Evolutionary conservation across 805 yeast genomes (phyloP).

Genomic region (Kurtzmaniella fragi): DNA sequence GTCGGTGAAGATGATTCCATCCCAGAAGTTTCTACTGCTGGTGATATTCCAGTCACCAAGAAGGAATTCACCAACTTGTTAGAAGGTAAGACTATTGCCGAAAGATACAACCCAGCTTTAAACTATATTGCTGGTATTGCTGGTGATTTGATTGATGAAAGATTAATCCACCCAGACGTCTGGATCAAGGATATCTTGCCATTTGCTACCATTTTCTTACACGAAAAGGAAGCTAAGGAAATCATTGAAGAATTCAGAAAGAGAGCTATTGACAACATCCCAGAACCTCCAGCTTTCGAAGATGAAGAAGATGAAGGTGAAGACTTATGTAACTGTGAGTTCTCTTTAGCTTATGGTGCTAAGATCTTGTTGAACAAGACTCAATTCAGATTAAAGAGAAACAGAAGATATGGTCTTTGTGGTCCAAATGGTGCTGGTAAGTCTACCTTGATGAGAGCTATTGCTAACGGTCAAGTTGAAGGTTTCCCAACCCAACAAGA

Average conservation of each 20-base stretch:
- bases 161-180: constrained; percentile 82
- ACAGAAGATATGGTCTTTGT: constrained; percentile 98
- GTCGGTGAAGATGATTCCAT: constrained; percentile 82
- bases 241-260: constrained; percentile 88
- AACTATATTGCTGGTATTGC: constrained; percentile 92
- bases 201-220: constrained; percentile 93
- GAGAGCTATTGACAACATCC: constrained; percentile 96
- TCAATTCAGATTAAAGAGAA: constrained; percentile 97
- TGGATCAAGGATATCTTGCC: constrained; percentile 90
- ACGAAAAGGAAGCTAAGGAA: constrained; percentile 86
- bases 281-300: constrained; percentile 92
- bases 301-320: constrained; percentile 98
- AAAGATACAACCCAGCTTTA: constrained; percentile 75
- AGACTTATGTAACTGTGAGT: constrained; percentile 99
- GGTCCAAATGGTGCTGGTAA: constrained; percentile 54
- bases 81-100: constrained; percentile 59
- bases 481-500: constrained; percentile 99
- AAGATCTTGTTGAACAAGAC: constrained; percentile 99
- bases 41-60: constrained; percentile 88
- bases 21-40: constrained; percentile 98
- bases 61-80: constrained; percentile 73
- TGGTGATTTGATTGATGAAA: constrained; percentile 98
- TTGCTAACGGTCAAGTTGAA: constrained; percentile 97
- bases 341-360: constrained; percentile 99
- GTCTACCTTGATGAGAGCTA: constrained; percentile 81